phyloP scores from a whole-genome alignment of 2,329 filamentous ascomycete genomes.

The Talaromyces islandicus region DNA sequence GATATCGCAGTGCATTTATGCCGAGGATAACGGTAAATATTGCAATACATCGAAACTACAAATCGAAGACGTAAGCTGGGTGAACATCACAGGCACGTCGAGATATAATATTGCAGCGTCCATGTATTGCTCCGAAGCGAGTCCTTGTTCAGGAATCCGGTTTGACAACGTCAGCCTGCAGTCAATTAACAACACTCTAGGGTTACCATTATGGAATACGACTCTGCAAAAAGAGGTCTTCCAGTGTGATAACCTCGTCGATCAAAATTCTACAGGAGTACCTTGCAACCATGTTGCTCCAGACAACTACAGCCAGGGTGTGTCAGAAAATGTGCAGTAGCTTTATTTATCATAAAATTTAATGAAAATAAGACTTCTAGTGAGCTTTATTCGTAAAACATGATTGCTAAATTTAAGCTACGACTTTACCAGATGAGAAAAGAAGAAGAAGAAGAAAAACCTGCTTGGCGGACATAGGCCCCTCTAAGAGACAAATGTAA shows the following conservation, averaged over 20 bases:
- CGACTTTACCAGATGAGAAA: not conserved
- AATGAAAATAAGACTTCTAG: not conserved
- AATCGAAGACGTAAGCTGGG: conserved; percentile 44
- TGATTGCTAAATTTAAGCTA: not conserved
- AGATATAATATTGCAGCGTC: conserved; percentile 45
- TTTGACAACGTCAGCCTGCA: conserved; percentile 45
- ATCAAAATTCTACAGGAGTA: conserved; percentile 15
- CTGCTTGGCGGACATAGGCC: too few species aligned
- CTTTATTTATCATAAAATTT: not conserved
- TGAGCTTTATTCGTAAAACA: not conserved
- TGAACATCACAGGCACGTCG: conserved; percentile 46
- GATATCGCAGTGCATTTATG: conserved; percentile 23
- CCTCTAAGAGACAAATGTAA: too few species aligned
- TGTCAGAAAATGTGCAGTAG: conserved; percentile 8
- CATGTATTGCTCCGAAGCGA: conserved; percentile 39
- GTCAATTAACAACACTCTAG: conserved; percentile 29
- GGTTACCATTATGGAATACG: conserved; percentile 21
- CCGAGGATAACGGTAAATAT: not conserved
- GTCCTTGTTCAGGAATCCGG: conserved; percentile 41
- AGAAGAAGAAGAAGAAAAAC: too few species aligned
- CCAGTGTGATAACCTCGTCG: conserved; percentile 39
- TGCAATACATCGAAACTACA: conserved; percentile 23
- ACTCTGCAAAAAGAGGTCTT: conserved; percentile 29
- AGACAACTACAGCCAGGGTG: conserved; percentile 13
- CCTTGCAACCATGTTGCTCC: conserved; percentile 22